Evolutionary conservation across 225 moss, liverwort and hornwort genomes (phyloP).

Genomic region (Straminergon stramineum): DNA sequence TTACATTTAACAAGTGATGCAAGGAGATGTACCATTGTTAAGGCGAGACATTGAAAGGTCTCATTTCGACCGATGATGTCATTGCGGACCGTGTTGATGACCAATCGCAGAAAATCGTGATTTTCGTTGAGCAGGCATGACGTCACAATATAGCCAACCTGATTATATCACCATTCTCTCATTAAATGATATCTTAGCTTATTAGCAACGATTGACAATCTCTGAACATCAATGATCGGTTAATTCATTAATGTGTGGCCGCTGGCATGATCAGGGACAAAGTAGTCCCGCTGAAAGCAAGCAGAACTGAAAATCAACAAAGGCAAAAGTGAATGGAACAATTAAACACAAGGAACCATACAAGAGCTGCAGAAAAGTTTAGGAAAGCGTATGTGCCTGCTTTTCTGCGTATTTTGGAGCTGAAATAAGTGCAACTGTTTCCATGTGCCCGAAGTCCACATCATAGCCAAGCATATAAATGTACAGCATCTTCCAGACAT

Average conservation of each 20-base stretch:
- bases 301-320: neutral
- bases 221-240: neutral
- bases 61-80: slow-evolving; percentile 96
- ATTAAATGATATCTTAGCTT: neutral
- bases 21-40: slow-evolving; percentile 72
- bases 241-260: neutral
- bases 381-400: slow-evolving; percentile 46
- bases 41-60: slow-evolving; percentile 95
- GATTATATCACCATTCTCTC: slow-evolving; percentile 9
- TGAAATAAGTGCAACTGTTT: slow-evolving; percentile 92
- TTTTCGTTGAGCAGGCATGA: slow-evolving; percentile 98
- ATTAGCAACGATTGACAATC: neutral
- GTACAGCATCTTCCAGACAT: slow-evolving; percentile 99
- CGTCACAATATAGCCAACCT: slow-evolving; percentile 98
- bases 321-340: neutral
- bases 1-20: neutral
- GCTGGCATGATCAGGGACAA: neutral
- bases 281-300: neutral
- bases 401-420: slow-evolving; percentile 98
- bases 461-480: slow-evolving; percentile 99
- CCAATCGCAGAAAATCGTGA: slow-evolving; percentile 95
- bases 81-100: slow-evolving; percentile 96
- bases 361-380: neutral
- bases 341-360: neutral
- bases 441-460: slow-evolving; percentile 99